Conservation (phyloP, 1,284 basidiomycete species). For the Ceratobasidium papillatum region DNA sequence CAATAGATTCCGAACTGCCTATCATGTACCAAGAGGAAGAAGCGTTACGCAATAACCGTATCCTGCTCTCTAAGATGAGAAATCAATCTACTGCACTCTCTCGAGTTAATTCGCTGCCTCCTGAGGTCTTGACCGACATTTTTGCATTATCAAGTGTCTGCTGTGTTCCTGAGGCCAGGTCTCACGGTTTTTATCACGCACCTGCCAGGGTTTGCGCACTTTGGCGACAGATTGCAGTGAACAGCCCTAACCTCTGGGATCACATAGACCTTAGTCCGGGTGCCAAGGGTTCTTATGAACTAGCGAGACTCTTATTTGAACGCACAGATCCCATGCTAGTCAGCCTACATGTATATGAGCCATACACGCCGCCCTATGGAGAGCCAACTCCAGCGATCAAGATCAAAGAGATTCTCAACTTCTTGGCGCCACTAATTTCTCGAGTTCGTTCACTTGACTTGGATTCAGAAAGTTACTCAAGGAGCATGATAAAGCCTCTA, state of each 20-base stretch:
- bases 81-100: background rate
- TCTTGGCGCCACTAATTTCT: background rate
- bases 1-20: background rate
- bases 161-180: background rate
- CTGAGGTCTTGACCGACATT: background rate
- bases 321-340: background rate
- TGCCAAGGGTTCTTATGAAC: background rate
- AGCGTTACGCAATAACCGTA: background rate
- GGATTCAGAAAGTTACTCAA: background rate
- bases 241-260: background rate
- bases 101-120: background rate
- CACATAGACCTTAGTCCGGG: background rate
- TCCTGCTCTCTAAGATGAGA: background rate
- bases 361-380: background rate
- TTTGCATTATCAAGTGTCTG: background rate
- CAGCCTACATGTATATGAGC: background rate
- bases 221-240: background rate
- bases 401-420: background rate
- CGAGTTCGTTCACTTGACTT: background rate
- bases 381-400: background rate
- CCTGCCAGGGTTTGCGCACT: background rate
- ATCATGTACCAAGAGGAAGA: background rate
- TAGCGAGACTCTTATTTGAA: background rate
- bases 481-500: background rate
- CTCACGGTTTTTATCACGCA: background rate